Conservation (phyloP, 1,284 basidiomycete genomes). For the Trametes versicolor region DNA sequence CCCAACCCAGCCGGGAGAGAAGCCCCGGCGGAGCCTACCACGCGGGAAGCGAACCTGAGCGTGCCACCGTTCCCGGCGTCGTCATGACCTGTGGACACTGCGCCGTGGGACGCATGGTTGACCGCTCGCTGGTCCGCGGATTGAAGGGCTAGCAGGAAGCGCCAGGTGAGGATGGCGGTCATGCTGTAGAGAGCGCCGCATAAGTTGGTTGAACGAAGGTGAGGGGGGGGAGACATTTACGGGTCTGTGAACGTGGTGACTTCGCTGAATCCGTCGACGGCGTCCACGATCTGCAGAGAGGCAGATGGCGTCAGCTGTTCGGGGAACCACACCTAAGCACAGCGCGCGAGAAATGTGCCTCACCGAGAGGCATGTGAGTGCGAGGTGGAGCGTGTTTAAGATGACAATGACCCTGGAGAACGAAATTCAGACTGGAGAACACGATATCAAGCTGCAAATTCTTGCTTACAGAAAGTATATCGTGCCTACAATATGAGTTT, state of each 20-base stretch:
- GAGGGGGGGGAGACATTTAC: background rate
- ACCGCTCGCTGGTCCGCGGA: background rate
- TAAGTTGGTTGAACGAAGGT: background rate
- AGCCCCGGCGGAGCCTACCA: background rate
- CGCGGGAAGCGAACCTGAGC: background rate
- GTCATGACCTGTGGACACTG: background rate
- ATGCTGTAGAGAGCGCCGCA: background rate
- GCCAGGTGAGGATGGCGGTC: constrained; percentile 6
- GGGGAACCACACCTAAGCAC: too few relatives aligned
- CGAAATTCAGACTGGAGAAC: background rate
- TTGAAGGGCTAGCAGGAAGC: constrained; percentile 7
- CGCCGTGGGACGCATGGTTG: background rate
- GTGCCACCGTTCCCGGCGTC: background rate
- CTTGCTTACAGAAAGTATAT: constrained; percentile 1
- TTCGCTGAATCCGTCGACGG: background rate
- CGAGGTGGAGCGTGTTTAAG: background rate
- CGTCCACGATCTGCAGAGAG: background rate
- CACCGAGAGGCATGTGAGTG: background rate
- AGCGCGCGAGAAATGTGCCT: too few relatives aligned
- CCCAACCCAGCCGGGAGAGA: background rate
- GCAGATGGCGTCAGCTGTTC: background rate
- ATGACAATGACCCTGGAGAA: background rate
- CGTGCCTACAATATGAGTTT: background rate
- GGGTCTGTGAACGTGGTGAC: background rate
- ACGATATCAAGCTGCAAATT: background rate